Evolutionary conservation across 129 eudicot genomes (phyloP), one percentile per base, ranked within the genome.

Genomic region (Pseudognaphalium luteoalbum): DNA sequence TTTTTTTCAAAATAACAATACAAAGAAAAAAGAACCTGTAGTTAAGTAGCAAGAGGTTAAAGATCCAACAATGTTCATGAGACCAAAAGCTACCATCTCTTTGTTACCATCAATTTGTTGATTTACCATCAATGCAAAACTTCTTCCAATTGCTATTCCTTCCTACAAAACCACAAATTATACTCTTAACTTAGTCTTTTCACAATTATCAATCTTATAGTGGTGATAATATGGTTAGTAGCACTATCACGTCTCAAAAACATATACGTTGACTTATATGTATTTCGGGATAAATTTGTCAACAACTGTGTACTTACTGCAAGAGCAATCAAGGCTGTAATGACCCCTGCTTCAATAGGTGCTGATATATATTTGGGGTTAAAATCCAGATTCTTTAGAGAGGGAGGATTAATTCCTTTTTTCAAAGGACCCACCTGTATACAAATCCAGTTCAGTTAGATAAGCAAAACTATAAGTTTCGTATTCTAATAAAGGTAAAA

Each of bases 81-180:
- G 86, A 8, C 99, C 99, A 70, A 86, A 95, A 58, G 99, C 99
- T 69, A 91, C 81, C 96, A 95, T 95, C 79, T 95, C 99, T 58
- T 95, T 95, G 82, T 95, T 94, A 4, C 99, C 99, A 80, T 95
- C 99, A 76, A 88, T 61, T 69, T 83, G 92, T 74, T 91, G 84
- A 78, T 95, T 89, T 39, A 84, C 80, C 71, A 80, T 69, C 29
- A 95, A 78, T 4, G 97, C 99, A 74, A 95, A 95, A 76, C 96
- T 95, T 85, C 99, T 86, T 66, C 97, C 99, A 15, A 95, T 91
- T 22, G 99, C 96, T 75, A 91, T 91, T 58, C 99, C 99, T 89
- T 95, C 97, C 96, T 94, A 79, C 50, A 74, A 54, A 25, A 41
- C 54, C 17, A 20, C 42, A 70, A 4, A 42, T 42, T n/a, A 0